Base-by-base conservation (phyloP, 1,284 basidiomycete genomes). In the Retiboletus flavoniger region DNA sequence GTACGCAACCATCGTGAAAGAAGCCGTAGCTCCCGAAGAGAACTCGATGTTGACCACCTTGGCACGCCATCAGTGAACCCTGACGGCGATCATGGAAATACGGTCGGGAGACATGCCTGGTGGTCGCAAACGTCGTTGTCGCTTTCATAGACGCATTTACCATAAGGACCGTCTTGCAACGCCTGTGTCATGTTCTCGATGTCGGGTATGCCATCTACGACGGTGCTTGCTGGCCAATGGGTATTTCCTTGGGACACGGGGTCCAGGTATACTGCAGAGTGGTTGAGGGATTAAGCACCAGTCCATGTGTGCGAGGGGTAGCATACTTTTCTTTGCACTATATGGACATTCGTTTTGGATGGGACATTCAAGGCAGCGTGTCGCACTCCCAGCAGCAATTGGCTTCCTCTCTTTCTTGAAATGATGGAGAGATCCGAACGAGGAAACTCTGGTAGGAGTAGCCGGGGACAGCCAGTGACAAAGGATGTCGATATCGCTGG, bases 1-100 rank as follows among this genome's bases (percentile, higher is more conserved):
- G 63, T 80, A 87, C 2, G 89, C 89, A 49, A 90, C 80, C 89
- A 93, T 92, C 17, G 90, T 92, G 70, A 93, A 89, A 0, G 85
- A 88, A 3, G 81, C 88, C 0, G 91, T 93, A 19, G 81, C 77
- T 19, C 89, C 89, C 47, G 81, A 83, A 19, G 85, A 83, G 70
- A 89, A 93, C 65, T 92, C 87, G 57, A 93, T 73, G 68, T 91
- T 93, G 58, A 93, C 91, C 40, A 91, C 84, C 79, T 82, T 55
- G 44, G 21, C 0, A 32, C 6, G 11, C 4, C 7, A 49, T 62
- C 24, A 57, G 13, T 17, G 8, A 19, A n/a, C 9, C 11, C 13
- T 42, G 47, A n/a, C 29, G 26, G 24, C 7, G 38, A 28, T 9
- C 21, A 36, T 8, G 35, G 31, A 7, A 24, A 35, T 26, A 36